phyloP scores from a whole-genome alignment of 805 yeast genomes.

The Candida peoriensis region DNA sequence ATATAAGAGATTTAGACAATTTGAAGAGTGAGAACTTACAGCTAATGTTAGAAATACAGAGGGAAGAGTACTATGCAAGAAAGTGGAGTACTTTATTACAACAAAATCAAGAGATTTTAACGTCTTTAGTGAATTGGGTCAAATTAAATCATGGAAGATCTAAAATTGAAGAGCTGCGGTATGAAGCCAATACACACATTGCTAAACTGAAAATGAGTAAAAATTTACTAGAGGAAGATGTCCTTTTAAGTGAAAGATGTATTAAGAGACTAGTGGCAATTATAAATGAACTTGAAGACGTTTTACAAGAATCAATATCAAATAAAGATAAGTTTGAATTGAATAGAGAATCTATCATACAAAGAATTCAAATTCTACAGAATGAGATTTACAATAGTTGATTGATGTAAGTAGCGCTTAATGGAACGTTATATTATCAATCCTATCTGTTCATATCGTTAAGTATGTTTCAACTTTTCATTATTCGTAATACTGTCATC shows the following conservation, averaged over 20 bases:
- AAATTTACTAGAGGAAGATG: constrained; percentile 1
- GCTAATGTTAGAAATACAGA: constrained; percentile 26
- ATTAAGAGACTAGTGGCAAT: neutral
- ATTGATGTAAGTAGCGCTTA: too few species aligned
- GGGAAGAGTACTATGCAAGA: constrained; percentile 27
- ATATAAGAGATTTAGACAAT: constrained; percentile 10
- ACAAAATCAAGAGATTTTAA: constrained; percentile 26
- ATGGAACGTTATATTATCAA: too few species aligned
- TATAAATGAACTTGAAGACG: neutral
- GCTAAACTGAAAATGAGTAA: constrained; percentile 1
- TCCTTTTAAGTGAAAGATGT: constrained; percentile 1
- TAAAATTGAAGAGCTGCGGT: neutral
- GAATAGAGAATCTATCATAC: too few species aligned
- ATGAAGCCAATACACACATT: neutral
- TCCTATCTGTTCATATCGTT: neutral
- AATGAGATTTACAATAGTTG: too few species aligned
- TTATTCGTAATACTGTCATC: neutral
- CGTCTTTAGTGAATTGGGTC: constrained; percentile 9
- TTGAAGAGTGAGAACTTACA: constrained; percentile 24
- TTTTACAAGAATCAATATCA: neutral
- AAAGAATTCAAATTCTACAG: too few species aligned
- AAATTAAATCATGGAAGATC: neutral
- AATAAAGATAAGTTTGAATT: neutral
- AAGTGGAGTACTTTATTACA: constrained; percentile 24
- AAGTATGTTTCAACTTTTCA: neutral